phyloP scores from a whole-genome alignment of 164 flowering plant genomes.

The Vitis vinifera region ASM3070453v1 NC_081812.1:23123001-23123500 shows the following conservation, averaged over 20 bases:
- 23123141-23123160: conserved; percentile 64
- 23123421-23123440: conserved; percentile 52
- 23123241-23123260: conserved; percentile 53
- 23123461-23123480: conserved; percentile 44
- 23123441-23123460: conserved; percentile 51
- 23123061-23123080: conserved; percentile 46
- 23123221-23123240: conserved; percentile 45
- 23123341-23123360: conserved; percentile 62
- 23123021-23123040: conserved; percentile 23
- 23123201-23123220: conserved; percentile 33
- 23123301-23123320: conserved; percentile 46
- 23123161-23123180: conserved; percentile 52
- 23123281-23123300: conserved; percentile 56
- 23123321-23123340: conserved; percentile 36
- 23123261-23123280: conserved; percentile 64
- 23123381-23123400: conserved; percentile 31
- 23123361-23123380: conserved; percentile 40
- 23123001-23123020: conserved; percentile 68
- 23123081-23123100: conserved; percentile 59
- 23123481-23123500: conserved; percentile 43
- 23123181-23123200: conserved; percentile 55
- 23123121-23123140: conserved; percentile 74
- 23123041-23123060: conserved; percentile 45
- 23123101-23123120: conserved; percentile 74
- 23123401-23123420: conserved; percentile 51